phyloP scores from a whole-genome alignment of 345 rosid species.

The Acer yangbiense region DNA sequence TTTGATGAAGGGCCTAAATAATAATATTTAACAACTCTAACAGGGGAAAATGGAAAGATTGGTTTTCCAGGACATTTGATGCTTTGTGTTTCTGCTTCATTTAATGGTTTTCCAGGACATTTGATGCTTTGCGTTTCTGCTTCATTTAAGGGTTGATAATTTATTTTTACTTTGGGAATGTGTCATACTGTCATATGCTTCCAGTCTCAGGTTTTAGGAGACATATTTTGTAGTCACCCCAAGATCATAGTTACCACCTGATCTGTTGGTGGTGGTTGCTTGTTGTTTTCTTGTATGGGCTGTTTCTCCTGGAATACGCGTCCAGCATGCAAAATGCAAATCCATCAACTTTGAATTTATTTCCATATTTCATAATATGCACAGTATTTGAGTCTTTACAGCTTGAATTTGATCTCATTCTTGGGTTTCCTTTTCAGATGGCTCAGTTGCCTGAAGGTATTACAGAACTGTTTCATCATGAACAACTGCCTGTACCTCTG shows the following conservation, averaged over 20 bases:
- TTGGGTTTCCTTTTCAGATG: conserved; percentile 59
- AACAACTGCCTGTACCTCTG: conserved; percentile 82
- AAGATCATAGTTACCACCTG: not conserved
- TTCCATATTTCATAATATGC: not conserved
- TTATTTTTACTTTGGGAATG: not conserved
- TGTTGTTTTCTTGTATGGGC: not conserved
- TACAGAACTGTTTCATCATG: conserved; percentile 88
- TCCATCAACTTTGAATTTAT: conserved; percentile 3
- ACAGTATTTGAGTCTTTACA: not conserved
- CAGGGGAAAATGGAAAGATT: not conserved
- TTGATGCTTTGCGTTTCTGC: conserved; percentile 3
- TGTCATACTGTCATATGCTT: not conserved
- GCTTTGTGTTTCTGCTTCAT: conserved; percentile 1
- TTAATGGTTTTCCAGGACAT: not conserved
- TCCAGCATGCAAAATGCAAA: conserved; percentile 8
- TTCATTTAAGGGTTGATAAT: not conserved
- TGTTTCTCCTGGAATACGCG: not conserved
- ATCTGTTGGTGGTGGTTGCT: conserved; percentile 2
- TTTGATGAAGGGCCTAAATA: not conserved
- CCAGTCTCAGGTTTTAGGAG: not conserved
- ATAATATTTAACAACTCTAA: not conserved
- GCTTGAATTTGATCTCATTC: conserved; percentile 26
- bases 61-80: not conserved
- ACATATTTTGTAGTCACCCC: not conserved
- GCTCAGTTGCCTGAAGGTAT: conserved; percentile 95